phyloP scores from a whole-genome alignment of 306 rosid genomes.

The Luffa acutangula region DNA sequence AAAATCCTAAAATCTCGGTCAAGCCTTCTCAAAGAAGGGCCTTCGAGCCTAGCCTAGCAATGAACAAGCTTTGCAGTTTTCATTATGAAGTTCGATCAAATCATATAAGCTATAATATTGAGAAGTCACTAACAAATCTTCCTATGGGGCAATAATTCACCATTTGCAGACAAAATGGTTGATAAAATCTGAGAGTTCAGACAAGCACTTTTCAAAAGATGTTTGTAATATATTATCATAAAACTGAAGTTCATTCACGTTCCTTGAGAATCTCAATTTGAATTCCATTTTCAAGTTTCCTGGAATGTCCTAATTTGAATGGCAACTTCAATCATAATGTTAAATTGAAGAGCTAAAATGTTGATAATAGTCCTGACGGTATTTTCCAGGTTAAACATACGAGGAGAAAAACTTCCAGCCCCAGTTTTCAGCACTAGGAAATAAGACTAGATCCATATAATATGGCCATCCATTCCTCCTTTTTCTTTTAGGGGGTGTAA shows the following conservation, averaged over 20 bases:
- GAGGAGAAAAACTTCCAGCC: background rate
- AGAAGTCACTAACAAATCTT: background rate
- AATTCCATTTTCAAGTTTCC: background rate
- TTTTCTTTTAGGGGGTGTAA: background rate
- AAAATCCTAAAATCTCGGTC: background rate
- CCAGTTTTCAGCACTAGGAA: background rate
- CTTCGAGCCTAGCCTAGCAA: background rate
- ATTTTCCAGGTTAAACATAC: background rate
- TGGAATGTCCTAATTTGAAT: background rate
- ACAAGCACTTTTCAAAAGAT: background rate
- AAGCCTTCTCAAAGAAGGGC: background rate
- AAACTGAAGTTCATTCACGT: background rate
- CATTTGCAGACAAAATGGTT: background rate
- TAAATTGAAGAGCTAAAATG: background rate
- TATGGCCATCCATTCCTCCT: background rate
- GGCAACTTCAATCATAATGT: background rate
- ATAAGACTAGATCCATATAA: background rate
- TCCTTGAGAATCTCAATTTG: background rate
- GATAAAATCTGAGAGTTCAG: background rate
- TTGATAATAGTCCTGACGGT: background rate
- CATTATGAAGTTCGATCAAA: background rate
- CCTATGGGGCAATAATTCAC: background rate
- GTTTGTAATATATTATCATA: background rate
- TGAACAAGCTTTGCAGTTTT: background rate
- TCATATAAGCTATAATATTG: background rate